Percentiles rank a stretch among this genome's conserved stretches.
Conservation (phyloP, 75 land plant species). For the Pinus taeda region DNA sequence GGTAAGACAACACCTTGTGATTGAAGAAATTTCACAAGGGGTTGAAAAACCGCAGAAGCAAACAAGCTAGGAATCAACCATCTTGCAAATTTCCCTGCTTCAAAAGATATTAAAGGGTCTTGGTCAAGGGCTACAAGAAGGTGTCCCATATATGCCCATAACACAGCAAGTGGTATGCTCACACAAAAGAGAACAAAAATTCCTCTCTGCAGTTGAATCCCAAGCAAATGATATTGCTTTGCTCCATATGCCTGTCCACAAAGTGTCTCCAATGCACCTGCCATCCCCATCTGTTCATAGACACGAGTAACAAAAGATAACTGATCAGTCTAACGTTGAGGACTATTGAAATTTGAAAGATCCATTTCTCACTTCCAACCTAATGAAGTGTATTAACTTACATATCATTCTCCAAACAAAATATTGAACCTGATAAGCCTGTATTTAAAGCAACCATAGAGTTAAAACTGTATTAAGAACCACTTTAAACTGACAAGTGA, state of each 20-base stretch:
- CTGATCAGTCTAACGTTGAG: too few species aligned
- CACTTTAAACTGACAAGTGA: too few species aligned
- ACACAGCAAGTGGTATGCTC: slow-evolving; percentile 55
- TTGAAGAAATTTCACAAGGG: slow-evolving; percentile 59
- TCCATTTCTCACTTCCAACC: too few species aligned
- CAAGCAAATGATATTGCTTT: slow-evolving; percentile 70
- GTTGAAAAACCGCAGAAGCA: slow-evolving; percentile 61
- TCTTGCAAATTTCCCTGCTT: slow-evolving; percentile 53
- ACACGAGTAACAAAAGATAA: too few species aligned
- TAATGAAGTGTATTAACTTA: too few species aligned
- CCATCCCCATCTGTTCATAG: too few species aligned
- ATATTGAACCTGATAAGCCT: too few species aligned
- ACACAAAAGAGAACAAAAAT: slow-evolving; percentile 47
- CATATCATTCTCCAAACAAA: too few species aligned
- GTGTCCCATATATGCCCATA: slow-evolving; percentile 58
- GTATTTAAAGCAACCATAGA: too few species aligned
- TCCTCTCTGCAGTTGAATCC: slow-evolving; percentile 67
- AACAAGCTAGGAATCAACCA: slow-evolving; percentile 72
- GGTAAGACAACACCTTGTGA: slow-evolving; percentile 77
- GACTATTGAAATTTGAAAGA: too few species aligned
- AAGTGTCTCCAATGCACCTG: slow-evolving; percentile 55
- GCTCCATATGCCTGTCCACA: slow-evolving; percentile 91
- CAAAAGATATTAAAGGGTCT: slow-evolving; percentile 49
- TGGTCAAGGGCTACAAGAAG: slow-evolving; percentile 55
- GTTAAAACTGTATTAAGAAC: too few species aligned